A percentile compares a stretch with the other conserved stretches of the same genome.
phyloP scores from a whole-genome alignment of 1,139 yeast species.

The Saccharomycopsis crataegensis region DNA sequence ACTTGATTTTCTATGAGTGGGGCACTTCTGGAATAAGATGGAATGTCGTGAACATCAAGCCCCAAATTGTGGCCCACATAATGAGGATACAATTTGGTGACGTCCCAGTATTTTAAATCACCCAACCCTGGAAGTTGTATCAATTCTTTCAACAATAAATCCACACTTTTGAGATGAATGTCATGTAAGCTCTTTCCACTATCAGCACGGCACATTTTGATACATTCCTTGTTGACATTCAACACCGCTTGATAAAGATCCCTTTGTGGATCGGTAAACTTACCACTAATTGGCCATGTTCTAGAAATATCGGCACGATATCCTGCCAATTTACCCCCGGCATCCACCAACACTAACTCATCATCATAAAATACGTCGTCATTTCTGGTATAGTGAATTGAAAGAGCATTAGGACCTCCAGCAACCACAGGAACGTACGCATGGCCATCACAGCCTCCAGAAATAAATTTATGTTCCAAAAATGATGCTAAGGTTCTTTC shows the following conservation, averaged over 20 bases:
- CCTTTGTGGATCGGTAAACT: slow-evolving; percentile 68
- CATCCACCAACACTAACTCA: slow-evolving; percentile 89
- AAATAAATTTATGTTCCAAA: slow-evolving; percentile 73
- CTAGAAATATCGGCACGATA: slow-evolving; percentile 94
- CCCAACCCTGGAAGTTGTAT: slow-evolving; percentile 59
- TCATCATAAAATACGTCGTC: slow-evolving; percentile 68
- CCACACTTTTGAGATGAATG: slow-evolving; percentile 64
- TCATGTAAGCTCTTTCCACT: slow-evolving; percentile 58
- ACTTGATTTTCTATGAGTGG: slow-evolving; percentile 59
- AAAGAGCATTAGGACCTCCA: slow-evolving; percentile 78
- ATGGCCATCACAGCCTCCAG: slow-evolving; percentile 73
- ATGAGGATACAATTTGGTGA: slow-evolving; percentile 75
- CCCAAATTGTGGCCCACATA: slow-evolving; percentile 95
- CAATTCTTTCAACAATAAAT: slow-evolving; percentile 53
- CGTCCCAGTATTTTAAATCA: slow-evolving; percentile 41
- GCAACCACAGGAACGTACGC: slow-evolving; percentile 98
- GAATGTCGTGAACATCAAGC: slow-evolving; percentile 83
- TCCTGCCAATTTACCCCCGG: slow-evolving; percentile 91
- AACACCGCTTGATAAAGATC: slow-evolving; percentile 87
- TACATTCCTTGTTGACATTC: slow-evolving; percentile 73
- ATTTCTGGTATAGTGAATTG: slow-evolving; percentile 86
- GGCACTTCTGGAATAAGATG: slow-evolving; percentile 47
- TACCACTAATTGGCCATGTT: slow-evolving; percentile 83
- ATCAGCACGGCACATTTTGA: slow-evolving; percentile 52
- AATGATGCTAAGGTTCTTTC: slow-evolving; percentile 79